phyloP scores from a whole-genome alignment of 768 basidiomycete genomes.

The Coprinopsis strossmayeri region DNA sequence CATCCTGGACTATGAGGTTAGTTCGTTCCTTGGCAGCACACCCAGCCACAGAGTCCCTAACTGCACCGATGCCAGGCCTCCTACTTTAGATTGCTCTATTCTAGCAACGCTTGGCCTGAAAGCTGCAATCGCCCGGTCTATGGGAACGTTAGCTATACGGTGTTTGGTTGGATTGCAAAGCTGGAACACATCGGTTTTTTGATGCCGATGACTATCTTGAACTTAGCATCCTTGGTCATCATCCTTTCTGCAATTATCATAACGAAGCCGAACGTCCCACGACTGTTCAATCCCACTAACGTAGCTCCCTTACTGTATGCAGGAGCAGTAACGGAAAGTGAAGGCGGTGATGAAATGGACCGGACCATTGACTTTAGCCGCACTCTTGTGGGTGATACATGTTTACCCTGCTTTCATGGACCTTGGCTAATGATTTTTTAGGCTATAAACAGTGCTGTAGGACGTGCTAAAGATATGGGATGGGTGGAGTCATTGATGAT shows the following conservation, averaged over 20 bases:
- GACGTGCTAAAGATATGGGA: no score
- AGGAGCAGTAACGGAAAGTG: background rate
- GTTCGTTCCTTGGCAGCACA: background rate
- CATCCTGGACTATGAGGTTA: slow-evolving; percentile 13
- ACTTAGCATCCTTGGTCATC: slow-evolving; percentile 14
- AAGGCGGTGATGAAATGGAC: background rate
- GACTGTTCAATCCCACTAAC: background rate
- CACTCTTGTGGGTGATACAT: no score
- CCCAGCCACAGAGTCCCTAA: background rate
- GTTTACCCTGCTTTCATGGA: no score
- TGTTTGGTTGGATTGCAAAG: slow-evolving; percentile 15
- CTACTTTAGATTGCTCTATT: slow-evolving; percentile 17
- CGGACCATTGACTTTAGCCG: no score
- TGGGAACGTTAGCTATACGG: slow-evolving; percentile 11
- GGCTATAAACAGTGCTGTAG: no score
- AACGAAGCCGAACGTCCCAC: background rate
- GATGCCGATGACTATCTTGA: slow-evolving; percentile 19
- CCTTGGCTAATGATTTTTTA: no score
- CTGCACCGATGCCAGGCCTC: slow-evolving; percentile 10
- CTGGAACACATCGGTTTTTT: slow-evolving; percentile 14
- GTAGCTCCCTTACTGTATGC: background rate
- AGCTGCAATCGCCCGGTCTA: slow-evolving; percentile 13
- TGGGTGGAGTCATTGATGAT: no score
- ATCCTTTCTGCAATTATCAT: slow-evolving; percentile 10
- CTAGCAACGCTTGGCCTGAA: slow-evolving; percentile 8